These are phyloP conservation scores for Coprinopsis marcescibilis DNA, from an alignment of 768 basidiomycete genomes.

Conservation along the genomic window DNA sequence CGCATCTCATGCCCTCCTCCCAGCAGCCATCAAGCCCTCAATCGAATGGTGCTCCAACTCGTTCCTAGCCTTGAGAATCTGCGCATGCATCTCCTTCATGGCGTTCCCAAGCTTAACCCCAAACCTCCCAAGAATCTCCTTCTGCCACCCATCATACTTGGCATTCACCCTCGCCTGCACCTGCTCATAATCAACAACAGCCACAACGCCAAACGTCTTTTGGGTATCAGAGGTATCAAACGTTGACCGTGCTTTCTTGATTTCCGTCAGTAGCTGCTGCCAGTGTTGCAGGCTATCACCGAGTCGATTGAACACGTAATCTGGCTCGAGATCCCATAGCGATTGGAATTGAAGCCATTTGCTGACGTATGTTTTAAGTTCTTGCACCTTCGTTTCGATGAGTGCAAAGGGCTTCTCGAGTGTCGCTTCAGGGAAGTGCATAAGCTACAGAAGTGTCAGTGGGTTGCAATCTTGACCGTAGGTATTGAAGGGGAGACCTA, in stretches of 20 bases:
- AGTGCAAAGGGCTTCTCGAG: slow-evolving; percentile 79
- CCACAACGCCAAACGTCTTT: slow-evolving; percentile 87
- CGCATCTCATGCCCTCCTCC: slow-evolving; percentile 43
- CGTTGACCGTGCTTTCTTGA: slow-evolving; percentile 92
- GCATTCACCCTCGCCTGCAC: slow-evolving; percentile 97
- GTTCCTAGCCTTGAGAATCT: slow-evolving; percentile 88
- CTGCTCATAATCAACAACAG: slow-evolving; percentile 95
- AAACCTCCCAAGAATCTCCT: slow-evolving; percentile 88
- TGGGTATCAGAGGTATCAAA: slow-evolving; percentile 96
- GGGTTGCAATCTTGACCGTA: slow-evolving; percentile 9
- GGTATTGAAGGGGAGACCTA: slow-evolving; percentile 28
- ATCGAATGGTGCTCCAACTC: slow-evolving; percentile 96
- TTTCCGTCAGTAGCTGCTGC: slow-evolving; percentile 95
- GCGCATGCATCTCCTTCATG: slow-evolving; percentile 97
- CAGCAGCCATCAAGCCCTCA: slow-evolving; percentile 75
- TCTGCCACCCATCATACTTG: slow-evolving; percentile 98
- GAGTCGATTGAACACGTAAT: slow-evolving; percentile 92
- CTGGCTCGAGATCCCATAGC: slow-evolving; percentile 95
- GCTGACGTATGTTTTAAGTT: slow-evolving; percentile 84
- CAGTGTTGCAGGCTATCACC: slow-evolving; percentile 91
- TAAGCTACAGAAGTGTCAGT: slow-evolving; percentile 43
- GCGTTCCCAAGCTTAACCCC: slow-evolving; percentile 88
- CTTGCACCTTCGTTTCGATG: slow-evolving; percentile 83
- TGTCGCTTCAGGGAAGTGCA: slow-evolving; percentile 59
- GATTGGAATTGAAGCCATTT: slow-evolving; percentile 99